phyloP scores from a whole-genome alignment of 495 filamentous ascomycete species.

The Penicillium ochrochloron region DNA sequence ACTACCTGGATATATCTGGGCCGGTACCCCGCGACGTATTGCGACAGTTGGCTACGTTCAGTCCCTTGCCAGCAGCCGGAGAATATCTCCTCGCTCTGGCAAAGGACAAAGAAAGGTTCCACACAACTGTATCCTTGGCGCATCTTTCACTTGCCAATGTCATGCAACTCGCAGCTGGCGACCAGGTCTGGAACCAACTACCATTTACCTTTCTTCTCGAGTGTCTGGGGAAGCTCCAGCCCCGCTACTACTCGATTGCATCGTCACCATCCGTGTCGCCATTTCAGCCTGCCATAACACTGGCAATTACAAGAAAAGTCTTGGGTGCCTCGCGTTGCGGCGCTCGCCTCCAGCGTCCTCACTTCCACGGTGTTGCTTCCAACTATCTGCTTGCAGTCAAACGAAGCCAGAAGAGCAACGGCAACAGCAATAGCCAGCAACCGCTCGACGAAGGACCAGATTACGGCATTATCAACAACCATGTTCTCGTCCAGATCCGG shows the following conservation, averaged over 20 bases:
- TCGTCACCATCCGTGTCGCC: slow-evolving; percentile 40
- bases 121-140: not conserved
- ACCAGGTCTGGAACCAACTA: slow-evolving; percentile 27
- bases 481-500: slow-evolving; percentile 36
- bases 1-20: slow-evolving; percentile 46
- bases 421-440: not conserved
- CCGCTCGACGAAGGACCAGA: slow-evolving; percentile 9
- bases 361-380: slow-evolving; percentile 1
- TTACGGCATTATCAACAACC: slow-evolving; percentile 28
- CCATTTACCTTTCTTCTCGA: slow-evolving; percentile 41
- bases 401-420: not conserved
- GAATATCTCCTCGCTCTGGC: slow-evolving; percentile 26
- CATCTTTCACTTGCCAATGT: slow-evolving; percentile 38
- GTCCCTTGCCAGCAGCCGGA: slow-evolving; percentile 27
- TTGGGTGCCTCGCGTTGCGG: not conserved
- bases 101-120: slow-evolving; percentile 16
- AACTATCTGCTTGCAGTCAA: slow-evolving; percentile 1
- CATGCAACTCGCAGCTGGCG: slow-evolving; percentile 14
- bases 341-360: slow-evolving; percentile 35
- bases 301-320: not conserved
- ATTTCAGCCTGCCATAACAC: slow-evolving; percentile 18
- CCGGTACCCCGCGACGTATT: slow-evolving; percentile 38
- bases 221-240: slow-evolving; percentile 31
- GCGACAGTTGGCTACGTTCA: slow-evolving; percentile 32
- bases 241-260: slow-evolving; percentile 52